Base-by-base conservation (phyloP, 768 basidiomycete species). In the Hemileccinum impolitum region DNA sequence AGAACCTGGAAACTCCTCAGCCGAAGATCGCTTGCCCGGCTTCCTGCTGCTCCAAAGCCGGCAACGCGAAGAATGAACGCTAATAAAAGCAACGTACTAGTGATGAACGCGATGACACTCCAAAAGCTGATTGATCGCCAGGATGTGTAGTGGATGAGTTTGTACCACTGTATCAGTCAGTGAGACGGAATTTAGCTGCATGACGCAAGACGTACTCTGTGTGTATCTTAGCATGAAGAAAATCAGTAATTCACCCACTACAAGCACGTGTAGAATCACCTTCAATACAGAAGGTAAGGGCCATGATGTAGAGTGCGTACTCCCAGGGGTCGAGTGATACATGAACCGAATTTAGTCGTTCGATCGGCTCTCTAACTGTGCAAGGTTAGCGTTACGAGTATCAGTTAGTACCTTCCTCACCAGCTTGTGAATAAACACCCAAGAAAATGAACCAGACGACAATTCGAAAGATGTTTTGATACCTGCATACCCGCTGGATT, bases 391-490 rank as follows among this genome's bases (percentile, higher is more conserved):
- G 23, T 41, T 43, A 18, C 21, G 7, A 23, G 1, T 35, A 13
- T 38, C 42, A 17, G 5, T 39, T 19, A 8, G 9, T n/a, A 36
- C 9, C 13, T 25, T 13, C 59, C 76, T 48, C 37, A 87, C 89
- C 90, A 41, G 90, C 89, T 72, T 87, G 87, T 3, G 90, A 92
- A 63, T 93, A 94, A 3, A 82, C 79, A 17, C 78, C 72, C 30
- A 95, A 76, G 68, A 92, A 87, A 57, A 87, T 74, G 19, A 90
- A 61, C 90, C 88, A 93, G 30, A 91, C 73, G 6, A 75, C 46
- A 45, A 92, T 82, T 39, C 90, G 82, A 61, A 94, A 84, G 43
- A 83, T 74, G 56, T 91, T 94, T 64, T 94, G 94, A 64, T 94
- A 94, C 45, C 90, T 85, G 44, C 9, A 19, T 6, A 45, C 17